Evolutionary conservation across 2,329 filamentous ascomycete genomes (phyloP).

Genomic region (Colletotrichum acutatum): DNA sequence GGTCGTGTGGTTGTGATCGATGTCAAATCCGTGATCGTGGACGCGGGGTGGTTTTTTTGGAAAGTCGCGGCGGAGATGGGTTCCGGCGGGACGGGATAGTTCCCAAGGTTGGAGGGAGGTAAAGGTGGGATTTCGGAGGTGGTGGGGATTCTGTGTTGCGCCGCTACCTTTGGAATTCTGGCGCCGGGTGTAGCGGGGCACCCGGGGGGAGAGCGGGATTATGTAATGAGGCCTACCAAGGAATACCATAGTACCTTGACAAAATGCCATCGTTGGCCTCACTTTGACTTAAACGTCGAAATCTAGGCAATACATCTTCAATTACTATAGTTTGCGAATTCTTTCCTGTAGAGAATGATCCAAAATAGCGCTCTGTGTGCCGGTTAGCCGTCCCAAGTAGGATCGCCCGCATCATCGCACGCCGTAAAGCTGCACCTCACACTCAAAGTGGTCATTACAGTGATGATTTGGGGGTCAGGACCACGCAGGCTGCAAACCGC

Average conservation of each 20-base stretch:
- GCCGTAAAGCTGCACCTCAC: not conserved
- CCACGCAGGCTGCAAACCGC: no score
- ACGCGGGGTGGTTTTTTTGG: not conserved
- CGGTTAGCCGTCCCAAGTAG: not conserved
- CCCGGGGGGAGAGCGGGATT: not conserved
- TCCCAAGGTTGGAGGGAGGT: no score
- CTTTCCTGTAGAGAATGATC: no score
- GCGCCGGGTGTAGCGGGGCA: not conserved
- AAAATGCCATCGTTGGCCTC: not conserved
- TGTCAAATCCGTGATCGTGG: not conserved
- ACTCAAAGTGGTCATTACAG: not conserved
- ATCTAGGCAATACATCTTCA: not conserved
- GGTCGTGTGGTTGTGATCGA: no score
- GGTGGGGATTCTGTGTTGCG: conserved; percentile 1
- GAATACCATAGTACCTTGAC: not conserved
- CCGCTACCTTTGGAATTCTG: not conserved
- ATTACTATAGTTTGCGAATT: not conserved
- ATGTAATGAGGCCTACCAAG: not conserved
- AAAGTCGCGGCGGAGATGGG: not conserved
- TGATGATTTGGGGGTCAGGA: no score
- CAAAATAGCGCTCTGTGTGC: no score
- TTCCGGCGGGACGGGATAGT: not conserved
- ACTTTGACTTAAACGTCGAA: not conserved
- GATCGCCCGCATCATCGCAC: not conserved
- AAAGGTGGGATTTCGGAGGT: not conserved